Percentiles rank a stretch among this genome's conserved stretches.
Conservation (phyloP, 768 basidiomycete species). For the Leccinellum luteum region DNA sequence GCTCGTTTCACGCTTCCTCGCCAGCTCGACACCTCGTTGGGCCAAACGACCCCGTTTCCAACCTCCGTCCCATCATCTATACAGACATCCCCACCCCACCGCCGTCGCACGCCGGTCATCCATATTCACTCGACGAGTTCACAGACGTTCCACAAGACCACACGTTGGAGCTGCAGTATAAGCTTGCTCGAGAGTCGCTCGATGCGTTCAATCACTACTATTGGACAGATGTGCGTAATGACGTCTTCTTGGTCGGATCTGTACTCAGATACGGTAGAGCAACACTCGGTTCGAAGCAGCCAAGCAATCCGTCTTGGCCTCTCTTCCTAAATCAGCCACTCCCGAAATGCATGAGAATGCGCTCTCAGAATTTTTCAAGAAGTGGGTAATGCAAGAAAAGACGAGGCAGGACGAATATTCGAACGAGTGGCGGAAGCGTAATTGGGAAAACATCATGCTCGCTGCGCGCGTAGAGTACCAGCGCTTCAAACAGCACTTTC, state of each 20-base stretch:
- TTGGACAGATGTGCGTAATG: conserved; percentile 70
- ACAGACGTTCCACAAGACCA: conserved; percentile 32
- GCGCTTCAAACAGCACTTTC: conserved; percentile 37
- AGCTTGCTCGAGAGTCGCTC: conserved; percentile 65
- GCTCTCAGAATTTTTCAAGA: conserved; percentile 68
- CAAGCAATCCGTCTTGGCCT: conserved; percentile 54
- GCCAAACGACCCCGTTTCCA: conserved; percentile 74
- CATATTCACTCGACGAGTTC: conserved; percentile 81
- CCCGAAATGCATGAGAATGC: conserved; percentile 61
- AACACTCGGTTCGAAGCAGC: conserved; percentile 78
- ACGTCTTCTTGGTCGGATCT: background rate
- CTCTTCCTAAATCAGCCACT: conserved; percentile 51
- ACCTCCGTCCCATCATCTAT: conserved; percentile 79
- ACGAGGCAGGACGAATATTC: conserved; percentile 58
- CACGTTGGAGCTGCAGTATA: conserved; percentile 64
- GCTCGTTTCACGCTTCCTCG: conserved; percentile 27
- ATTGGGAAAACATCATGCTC: conserved; percentile 53
- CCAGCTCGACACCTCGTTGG: conserved; percentile 46
- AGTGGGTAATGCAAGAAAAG: conserved; percentile 73
- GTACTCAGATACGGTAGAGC: conserved; percentile 43
- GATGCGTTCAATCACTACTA: conserved; percentile 76
- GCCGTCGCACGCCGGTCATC: conserved; percentile 43
- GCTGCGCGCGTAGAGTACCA: conserved; percentile 55
- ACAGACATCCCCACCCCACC: conserved; percentile 48
- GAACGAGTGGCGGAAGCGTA: conserved; percentile 64